Conservation (phyloP, 768 basidiomycete species). For the Epithele typhae region DNA sequence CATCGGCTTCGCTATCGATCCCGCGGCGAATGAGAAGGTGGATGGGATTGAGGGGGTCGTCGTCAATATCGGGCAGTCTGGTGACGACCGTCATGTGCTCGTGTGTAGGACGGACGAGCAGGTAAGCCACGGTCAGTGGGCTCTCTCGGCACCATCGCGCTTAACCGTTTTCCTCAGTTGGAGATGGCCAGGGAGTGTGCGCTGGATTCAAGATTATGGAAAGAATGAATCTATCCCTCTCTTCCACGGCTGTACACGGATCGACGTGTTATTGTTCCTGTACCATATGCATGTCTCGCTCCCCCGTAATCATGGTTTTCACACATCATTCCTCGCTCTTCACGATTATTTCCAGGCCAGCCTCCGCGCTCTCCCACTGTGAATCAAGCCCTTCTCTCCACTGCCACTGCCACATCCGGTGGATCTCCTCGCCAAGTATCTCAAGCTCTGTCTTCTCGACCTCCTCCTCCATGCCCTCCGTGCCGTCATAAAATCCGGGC, state of each 20-base stretch:
- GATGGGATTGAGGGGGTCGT: slow-evolving; percentile 36
- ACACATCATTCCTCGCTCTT: too few species aligned
- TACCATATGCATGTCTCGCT: too few species aligned
- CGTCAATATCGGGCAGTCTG: slow-evolving; percentile 39
- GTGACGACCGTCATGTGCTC: slow-evolving; percentile 34
- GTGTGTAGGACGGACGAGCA: slow-evolving; percentile 70
- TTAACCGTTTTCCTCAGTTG: slow-evolving; percentile 18
- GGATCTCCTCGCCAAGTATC: slow-evolving; percentile 8
- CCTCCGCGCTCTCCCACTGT: slow-evolving; percentile 19
- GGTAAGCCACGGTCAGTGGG: too few species aligned
- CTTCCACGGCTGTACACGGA: too few species aligned
- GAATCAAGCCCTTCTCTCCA: slow-evolving; percentile 8
- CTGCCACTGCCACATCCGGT: slow-evolving; percentile 16
- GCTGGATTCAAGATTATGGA: slow-evolving; percentile 22
- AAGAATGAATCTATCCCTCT: slow-evolving; percentile 2
- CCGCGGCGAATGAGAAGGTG: slow-evolving; percentile 40
- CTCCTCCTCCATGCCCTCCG: not conserved
- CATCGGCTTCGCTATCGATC: slow-evolving; percentile 59
- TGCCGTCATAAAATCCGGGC: slow-evolving; percentile 22
- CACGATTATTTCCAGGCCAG: not conserved
- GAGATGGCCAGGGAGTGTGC: slow-evolving; percentile 45
- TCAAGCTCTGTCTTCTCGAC: slow-evolving; percentile 16
- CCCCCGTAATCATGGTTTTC: too few species aligned
- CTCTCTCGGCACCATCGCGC: not conserved
- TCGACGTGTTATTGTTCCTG: too few species aligned